Evolutionary conservation across 1,139 yeast genomes (phyloP), one percentile per base, ranked within the genome.

Genomic region (Candida albicans): DNA sequence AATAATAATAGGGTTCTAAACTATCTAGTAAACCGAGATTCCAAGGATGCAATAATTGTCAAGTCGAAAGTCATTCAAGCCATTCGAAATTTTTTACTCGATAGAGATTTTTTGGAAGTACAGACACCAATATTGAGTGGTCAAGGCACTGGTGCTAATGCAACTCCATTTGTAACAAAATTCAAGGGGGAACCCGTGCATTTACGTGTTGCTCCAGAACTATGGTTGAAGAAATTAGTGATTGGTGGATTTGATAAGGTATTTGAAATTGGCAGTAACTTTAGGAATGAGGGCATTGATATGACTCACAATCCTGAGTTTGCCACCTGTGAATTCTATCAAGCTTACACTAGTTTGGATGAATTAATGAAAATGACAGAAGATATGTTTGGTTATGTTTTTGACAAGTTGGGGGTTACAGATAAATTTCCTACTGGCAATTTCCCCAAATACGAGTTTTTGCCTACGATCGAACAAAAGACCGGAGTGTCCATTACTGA

Each of bases 261-360:
- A 5, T 93, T 81, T 64, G 99, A 93, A 58, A 79, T 93, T 39
- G 98, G 98, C 0, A 78, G 78, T 44, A 83, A 78, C 40, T 93
- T 91, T 61, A 73, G 99, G 51, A 93, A 93, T 58, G 99, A 93
- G 65, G 97, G 98, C 4, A 75, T 91, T 37, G 98, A 93, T 61
- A 76, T 84, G 45, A 88, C 96, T 1, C 99, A 93, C 61, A 93
- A 93, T 67, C 97, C 97, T 0, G 99, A 93, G 62, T 93, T 91
- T 59, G 84, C 96, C 12, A 82, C 93, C 10, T 90, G 97, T 67
- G 99, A 93, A 64, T 90, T 91, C 59, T 93, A 93, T 62, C 88
- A 87, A 64, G 79, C 93, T 1, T 90, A 79, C 56, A 84, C 91
- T 4, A 75, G 77, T 41, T 72, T 91, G 39, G 77, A 79, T 10